These are phyloP conservation scores for Wallacemonas rigidus DNA, from an alignment of 208 protist genomes.

Conservation along the genomic window DNA sequence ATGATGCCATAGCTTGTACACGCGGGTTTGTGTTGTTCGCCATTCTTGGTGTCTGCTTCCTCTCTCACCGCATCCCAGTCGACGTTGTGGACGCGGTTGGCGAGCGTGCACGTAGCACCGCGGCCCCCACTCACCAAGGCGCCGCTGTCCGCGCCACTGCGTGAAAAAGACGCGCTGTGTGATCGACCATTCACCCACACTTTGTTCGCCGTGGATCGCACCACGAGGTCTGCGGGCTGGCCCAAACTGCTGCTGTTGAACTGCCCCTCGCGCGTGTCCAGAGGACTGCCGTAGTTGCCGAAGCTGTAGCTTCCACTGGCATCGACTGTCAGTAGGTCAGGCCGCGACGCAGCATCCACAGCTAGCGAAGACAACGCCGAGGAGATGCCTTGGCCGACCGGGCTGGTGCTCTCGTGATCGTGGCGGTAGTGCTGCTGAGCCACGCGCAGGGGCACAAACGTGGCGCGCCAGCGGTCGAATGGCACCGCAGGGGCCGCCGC, in stretches of 20 bases:
- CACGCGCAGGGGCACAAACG: slow-evolving; percentile 57
- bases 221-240: not conserved
- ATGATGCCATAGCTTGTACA: slow-evolving; percentile 51
- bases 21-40: not conserved
- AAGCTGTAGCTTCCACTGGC: no score
- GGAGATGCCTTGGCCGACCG: no score
- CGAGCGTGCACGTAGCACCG: slow-evolving; percentile 10
- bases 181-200: not conserved
- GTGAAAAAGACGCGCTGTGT: not conserved
- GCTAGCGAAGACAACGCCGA: no score
- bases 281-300: no score
- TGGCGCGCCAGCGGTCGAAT: slow-evolving; percentile 79
- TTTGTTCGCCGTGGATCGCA: not conserved
- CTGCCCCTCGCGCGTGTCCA: no score
- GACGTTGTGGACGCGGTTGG: slow-evolving; percentile 39
- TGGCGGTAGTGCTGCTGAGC: slow-evolving; percentile 29
- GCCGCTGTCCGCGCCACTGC: not conserved
- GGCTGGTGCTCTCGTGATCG: not conserved
- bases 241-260: no score
- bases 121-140: not conserved
- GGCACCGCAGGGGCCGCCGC: slow-evolving; percentile 48
- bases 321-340: no score
- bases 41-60: no score
- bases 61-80: slow-evolving; percentile 44
- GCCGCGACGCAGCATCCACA: no score